A percentile compares a stretch with the other conserved stretches of the same genome.
These are phyloP conservation scores for Claviceps fusiformis DNA, from an alignment of 2,329 filamentous ascomycete genomes.

Conservation along the genomic window DNA sequence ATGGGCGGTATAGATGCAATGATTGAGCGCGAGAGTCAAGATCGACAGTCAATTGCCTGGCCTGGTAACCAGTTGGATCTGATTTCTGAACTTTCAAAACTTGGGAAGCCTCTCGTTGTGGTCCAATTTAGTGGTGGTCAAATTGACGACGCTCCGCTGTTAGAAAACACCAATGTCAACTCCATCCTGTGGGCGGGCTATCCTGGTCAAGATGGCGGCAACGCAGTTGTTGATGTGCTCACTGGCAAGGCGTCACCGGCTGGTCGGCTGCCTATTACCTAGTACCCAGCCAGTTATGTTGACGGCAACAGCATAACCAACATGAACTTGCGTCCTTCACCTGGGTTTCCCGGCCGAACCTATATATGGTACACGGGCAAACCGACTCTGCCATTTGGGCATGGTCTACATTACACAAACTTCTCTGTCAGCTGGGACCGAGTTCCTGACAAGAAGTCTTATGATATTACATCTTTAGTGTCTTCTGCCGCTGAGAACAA, in stretches of 20 bases:
- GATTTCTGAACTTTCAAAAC: slow-evolving; percentile 24
- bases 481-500: neutral
- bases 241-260: slow-evolving; percentile 36
- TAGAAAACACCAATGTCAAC: slow-evolving; percentile 32
- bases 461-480: neutral
- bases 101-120: slow-evolving; percentile 36
- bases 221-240: slow-evolving; percentile 39
- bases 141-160: slow-evolving; percentile 36
- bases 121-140: slow-evolving; percentile 39
- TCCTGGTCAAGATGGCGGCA: slow-evolving; percentile 45
- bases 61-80: slow-evolving; percentile 35
- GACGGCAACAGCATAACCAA: slow-evolving; percentile 37
- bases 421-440: slow-evolving; percentile 20
- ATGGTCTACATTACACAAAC: slow-evolving; percentile 44
- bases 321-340: slow-evolving; percentile 38
- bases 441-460: neutral
- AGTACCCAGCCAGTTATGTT: slow-evolving; percentile 40
- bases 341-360: slow-evolving; percentile 36
- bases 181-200: slow-evolving; percentile 45
- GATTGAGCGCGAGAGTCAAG: slow-evolving; percentile 37
- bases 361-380: slow-evolving; percentile 43
- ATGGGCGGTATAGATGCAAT: slow-evolving; percentile 40
- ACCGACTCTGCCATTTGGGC: slow-evolving; percentile 39
- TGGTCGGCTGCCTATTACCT: slow-evolving; percentile 39
- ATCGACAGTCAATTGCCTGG: slow-evolving; percentile 38